phyloP scores from a whole-genome alignment of 2,329 filamentous ascomycete species.

The Trichoderma harzianum region DNA sequence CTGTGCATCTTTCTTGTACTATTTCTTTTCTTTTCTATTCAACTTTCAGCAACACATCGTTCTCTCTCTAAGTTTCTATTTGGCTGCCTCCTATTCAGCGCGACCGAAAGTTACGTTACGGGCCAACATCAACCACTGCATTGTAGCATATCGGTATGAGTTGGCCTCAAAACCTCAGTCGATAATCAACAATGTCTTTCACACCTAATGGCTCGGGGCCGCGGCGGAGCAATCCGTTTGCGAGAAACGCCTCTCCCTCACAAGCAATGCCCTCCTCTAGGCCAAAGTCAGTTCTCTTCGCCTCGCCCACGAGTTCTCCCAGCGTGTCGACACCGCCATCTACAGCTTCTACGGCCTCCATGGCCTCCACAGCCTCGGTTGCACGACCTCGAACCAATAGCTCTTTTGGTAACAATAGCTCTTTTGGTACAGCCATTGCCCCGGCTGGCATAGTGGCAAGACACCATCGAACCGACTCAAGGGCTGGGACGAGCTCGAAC shows the following conservation, averaged over 20 bases:
- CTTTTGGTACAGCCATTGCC: conserved; percentile 41
- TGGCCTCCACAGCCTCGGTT: conserved; percentile 43
- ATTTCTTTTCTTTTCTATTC: conserved; percentile 22
- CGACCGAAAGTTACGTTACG: neutral
- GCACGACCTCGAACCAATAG: conserved; percentile 66
- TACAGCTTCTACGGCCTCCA: conserved; percentile 46
- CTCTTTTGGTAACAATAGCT: conserved; percentile 50
- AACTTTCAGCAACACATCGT: neutral
- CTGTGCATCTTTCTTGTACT: conserved; percentile 23
- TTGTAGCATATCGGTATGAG: conserved; percentile 22
- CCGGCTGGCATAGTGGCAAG: conserved; percentile 36
- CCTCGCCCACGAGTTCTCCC: conserved; percentile 32
- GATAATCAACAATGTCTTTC: conserved; percentile 34
- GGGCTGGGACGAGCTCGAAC: conserved; percentile 53
- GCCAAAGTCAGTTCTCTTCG: conserved; percentile 73
- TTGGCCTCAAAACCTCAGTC: conserved; percentile 20
- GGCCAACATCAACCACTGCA: neutral
- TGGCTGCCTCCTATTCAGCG: neutral
- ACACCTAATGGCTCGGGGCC: conserved; percentile 47
- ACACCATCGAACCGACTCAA: conserved; percentile 57
- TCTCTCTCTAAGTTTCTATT: neutral
- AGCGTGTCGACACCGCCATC: conserved; percentile 36
- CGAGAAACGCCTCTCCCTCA: conserved; percentile 65
- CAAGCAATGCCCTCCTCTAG: conserved; percentile 53
- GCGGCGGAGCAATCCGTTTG: conserved; percentile 79